Conservation (phyloP, 2,329 filamentous ascomycete genomes). For the Botrytis hyacinthi region DNA sequence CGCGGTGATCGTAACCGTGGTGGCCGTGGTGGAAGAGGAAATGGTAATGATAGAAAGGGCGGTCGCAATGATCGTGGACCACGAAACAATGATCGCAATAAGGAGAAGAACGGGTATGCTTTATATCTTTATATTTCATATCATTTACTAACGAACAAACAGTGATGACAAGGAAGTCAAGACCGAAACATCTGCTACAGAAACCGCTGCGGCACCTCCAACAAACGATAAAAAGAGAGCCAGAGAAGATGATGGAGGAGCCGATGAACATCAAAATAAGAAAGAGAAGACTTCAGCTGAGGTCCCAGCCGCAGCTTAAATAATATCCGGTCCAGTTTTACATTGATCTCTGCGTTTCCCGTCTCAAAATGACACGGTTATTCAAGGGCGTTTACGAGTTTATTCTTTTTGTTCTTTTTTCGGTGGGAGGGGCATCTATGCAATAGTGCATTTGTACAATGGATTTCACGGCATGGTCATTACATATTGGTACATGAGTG, state of each 20-base stretch:
- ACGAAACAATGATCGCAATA: constrained; percentile 40
- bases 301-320: constrained; percentile 29
- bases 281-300: constrained; percentile 52
- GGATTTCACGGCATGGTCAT: constrained; percentile 7
- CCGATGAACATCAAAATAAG: constrained; percentile 54
- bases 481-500: background rate
- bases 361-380: background rate
- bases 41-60: constrained; percentile 14
- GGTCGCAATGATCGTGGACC: constrained; percentile 44
- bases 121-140: background rate
- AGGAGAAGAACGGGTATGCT: constrained; percentile 37
- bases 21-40: constrained; percentile 45
- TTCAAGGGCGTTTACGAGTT: constrained; percentile 16
- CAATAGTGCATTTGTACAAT: background rate
- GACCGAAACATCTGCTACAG: constrained; percentile 25
- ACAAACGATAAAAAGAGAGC: constrained; percentile 37
- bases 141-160: constrained; percentile 24
- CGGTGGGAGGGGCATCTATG: constrained; percentile 3
- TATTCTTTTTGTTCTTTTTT: constrained; percentile 5
- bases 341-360: constrained; percentile 10
- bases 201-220: constrained; percentile 21
- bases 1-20: constrained; percentile 40
- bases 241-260: constrained; percentile 48
- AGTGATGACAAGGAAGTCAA: constrained; percentile 26
- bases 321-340: constrained; percentile 27